Conservation (phyloP, 768 basidiomycete genomes). For the Termitomyces sp. region DNA sequence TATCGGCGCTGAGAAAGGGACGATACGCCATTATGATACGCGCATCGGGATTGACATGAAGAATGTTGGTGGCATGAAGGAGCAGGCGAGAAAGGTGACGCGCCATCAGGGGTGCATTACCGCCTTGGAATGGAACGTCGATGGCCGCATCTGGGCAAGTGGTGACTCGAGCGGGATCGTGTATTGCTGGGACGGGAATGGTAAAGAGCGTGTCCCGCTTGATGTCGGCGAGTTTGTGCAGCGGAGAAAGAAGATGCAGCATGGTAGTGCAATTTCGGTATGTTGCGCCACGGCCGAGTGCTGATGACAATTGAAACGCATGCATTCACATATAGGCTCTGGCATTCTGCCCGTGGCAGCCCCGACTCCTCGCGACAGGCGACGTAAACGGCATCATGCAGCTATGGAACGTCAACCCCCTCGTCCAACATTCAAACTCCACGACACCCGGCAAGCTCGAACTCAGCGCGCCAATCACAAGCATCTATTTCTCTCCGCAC, state of each 20-base stretch:
- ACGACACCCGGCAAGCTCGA: constrained; percentile 40
- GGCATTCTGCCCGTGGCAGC: constrained; percentile 90
- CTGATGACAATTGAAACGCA: no score
- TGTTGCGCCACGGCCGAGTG: constrained; percentile 16
- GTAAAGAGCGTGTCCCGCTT: constrained; percentile 37
- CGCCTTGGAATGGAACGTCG: constrained; percentile 61
- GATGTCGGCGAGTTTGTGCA: constrained; percentile 53
- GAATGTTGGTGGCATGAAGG: constrained; percentile 39
- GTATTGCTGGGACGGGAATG: constrained; percentile 67
- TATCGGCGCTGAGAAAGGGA: constrained; percentile 63
- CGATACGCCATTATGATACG: constrained; percentile 49
- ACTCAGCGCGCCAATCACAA: constrained; percentile 58
- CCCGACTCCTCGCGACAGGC: constrained; percentile 74
- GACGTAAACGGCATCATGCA: constrained; percentile 54
- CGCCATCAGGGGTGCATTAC: constrained; percentile 69
- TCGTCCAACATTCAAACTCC: constrained; percentile 41
- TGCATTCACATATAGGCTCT: constrained; percentile 72
- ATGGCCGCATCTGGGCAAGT: constrained; percentile 67
- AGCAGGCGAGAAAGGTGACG: constrained; percentile 61
- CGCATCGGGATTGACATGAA: constrained; percentile 17
- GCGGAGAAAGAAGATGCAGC: constrained; percentile 68
- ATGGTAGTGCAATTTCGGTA: constrained; percentile 55
- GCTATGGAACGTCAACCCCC: constrained; percentile 49
- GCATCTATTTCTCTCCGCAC: constrained; percentile 72
- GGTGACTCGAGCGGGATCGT: constrained; percentile 76